Evolutionary conservation across 1,284 basidiomycete species (phyloP), one percentile per base, ranked within the genome.

Genomic region (Puccinia sorghi): DNA sequence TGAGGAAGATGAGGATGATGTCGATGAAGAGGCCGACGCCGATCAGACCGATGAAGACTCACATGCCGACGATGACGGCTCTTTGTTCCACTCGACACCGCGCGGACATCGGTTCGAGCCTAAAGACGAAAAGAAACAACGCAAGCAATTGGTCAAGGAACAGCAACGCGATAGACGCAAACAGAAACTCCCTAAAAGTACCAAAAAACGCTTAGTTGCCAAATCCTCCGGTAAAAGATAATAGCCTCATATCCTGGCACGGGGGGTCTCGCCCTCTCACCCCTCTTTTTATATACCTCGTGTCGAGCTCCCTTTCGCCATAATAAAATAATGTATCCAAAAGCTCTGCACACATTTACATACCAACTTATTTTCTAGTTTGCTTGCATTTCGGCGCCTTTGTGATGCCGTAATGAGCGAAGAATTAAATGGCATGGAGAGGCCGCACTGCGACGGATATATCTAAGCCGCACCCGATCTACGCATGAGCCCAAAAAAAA

Each of bases 181-280:
- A 85, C 87, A 89, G 81, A 97, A 97, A 86, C 93, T 97, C 87
- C 92, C 93, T 72, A 97, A 97, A 85, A 89, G 90, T 54, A 93
- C 95, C 85, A 97, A 97, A 87, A 92, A 92, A 86, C 88, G 90
- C 69, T 88, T 89, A 81, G 88, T 97, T 81, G 96, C 93, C 85
- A 83, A 83, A 71, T 77, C 80, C 11, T 81, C 79, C 13, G 83
- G 83, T 12, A 84, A 84, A 80, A 74, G 79, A 41, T 80, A 66
- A n/a, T 48, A 9, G 20, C 25, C n/a, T n/a, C n/a, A n/a, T n/a
- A n/a, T n/a, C n/a, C n/a, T n/a, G n/a, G n/a, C n/a, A n/a, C n/a
- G n/a, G n/a, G n/a, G n/a, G n/a, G n/a, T n/a, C n/a, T n/a, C n/a
- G n/a, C n/a, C n/a, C n/a, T n/a, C n/a, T n/a, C n/a, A n/a, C n/a